Evolutionary conservation across 2,329 filamentous ascomycete species (phyloP).

Genomic region (Fusarium sp.): DNA sequence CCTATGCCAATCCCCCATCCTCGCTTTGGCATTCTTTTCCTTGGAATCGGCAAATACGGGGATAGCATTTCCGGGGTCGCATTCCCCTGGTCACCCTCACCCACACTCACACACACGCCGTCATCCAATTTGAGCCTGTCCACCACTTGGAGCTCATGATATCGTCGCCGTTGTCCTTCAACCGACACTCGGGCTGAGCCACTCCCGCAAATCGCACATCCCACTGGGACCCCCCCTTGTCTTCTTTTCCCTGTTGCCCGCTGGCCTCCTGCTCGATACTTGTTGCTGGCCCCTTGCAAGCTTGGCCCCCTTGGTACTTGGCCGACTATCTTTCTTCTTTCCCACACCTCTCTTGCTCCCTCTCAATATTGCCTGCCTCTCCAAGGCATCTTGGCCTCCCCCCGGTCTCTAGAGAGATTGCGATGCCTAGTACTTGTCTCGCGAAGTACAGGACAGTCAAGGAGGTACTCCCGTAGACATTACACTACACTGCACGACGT

Average conservation of each 20-base stretch:
- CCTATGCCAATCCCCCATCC: constrained; percentile 27
- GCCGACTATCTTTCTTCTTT: constrained; percentile 30
- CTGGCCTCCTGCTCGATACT: constrained; percentile 12
- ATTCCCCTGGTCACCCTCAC: constrained; percentile 32
- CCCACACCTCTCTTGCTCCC: constrained; percentile 35
- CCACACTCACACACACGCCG: constrained; percentile 20
- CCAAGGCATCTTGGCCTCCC: constrained; percentile 24
- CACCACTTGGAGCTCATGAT: constrained; percentile 37
- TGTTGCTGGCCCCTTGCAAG: constrained; percentile 31
- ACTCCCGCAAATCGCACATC: constrained; percentile 42
- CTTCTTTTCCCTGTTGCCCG: constrained; percentile 25
- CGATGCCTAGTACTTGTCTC: constrained; percentile 27
- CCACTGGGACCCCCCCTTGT: constrained; percentile 31
- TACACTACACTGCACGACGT: constrained; percentile 26
- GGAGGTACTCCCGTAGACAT: constrained; percentile 21
- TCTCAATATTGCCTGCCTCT: constrained; percentile 29
- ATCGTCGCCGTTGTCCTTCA: constrained; percentile 18
- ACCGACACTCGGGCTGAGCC: constrained; percentile 33
- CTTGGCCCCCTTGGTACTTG: constrained; percentile 26
- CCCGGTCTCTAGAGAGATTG: constrained; percentile 34
- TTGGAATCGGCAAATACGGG: constrained; percentile 26
- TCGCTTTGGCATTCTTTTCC: constrained; percentile 34
- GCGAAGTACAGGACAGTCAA: constrained; percentile 28
- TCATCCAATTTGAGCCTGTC: constrained; percentile 36
- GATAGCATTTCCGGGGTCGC: constrained; percentile 23